Evolutionary conservation across 2,329 filamentous ascomycete species (phyloP).

Genomic region (Arthrobotrys conoides): DNA sequence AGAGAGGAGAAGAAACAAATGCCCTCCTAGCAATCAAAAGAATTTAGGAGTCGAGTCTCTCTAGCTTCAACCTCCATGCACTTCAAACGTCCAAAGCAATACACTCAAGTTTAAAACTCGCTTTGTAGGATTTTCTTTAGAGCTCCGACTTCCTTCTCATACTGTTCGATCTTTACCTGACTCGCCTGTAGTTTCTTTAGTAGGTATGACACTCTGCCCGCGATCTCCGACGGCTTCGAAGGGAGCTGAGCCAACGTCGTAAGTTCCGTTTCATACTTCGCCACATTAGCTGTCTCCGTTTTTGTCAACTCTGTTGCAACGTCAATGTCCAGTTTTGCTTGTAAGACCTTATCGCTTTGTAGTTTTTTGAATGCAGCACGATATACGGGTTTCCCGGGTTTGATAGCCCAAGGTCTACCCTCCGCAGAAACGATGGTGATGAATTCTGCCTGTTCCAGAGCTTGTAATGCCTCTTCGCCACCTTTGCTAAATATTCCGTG

Average conservation of each 20-base stretch:
- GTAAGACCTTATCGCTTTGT: constrained; percentile 63
- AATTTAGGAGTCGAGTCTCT: too few relatives aligned
- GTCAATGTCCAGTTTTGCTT: constrained; percentile 66
- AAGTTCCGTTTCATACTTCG: constrained; percentile 71
- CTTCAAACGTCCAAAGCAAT: background rate
- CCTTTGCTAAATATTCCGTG: constrained; percentile 80
- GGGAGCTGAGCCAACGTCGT: constrained; percentile 68
- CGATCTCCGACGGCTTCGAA: constrained; percentile 68
- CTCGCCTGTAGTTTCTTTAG: constrained; percentile 69
- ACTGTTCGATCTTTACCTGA: constrained; percentile 70
- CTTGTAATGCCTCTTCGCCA: constrained; percentile 82
- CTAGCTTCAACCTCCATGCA: background rate
- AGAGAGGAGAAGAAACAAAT: constrained; percentile 17
- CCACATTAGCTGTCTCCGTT: constrained; percentile 69
- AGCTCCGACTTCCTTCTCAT: constrained; percentile 68
- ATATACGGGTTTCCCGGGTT: constrained; percentile 87
- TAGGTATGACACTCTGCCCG: constrained; percentile 69
- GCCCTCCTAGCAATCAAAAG: background rate
- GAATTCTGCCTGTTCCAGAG: constrained; percentile 86
- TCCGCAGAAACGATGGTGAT: constrained; percentile 81
- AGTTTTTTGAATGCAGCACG: constrained; percentile 80
- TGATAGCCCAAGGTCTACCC: constrained; percentile 83
- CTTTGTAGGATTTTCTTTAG: constrained; percentile 70
- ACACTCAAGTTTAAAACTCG: constrained; percentile 67
- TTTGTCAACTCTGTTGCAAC: constrained; percentile 69